Evolutionary conservation across 169 alveolate species (phyloP).

Genomic region (Besnoitia besnoiti): DNA sequence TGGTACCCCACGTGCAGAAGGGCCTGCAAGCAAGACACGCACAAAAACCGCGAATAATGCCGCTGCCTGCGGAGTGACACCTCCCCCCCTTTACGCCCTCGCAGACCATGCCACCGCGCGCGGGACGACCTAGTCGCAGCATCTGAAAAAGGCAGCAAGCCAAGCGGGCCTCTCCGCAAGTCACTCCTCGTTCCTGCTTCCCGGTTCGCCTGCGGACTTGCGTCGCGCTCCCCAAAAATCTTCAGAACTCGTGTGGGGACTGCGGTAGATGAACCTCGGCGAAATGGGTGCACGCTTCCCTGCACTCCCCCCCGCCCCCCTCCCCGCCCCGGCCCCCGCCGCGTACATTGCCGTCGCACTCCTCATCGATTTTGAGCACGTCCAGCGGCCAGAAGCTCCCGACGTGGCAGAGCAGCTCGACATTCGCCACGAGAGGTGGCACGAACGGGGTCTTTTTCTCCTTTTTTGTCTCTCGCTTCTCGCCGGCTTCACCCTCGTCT

Average conservation of each 20-base stretch:
- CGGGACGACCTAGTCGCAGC: not conserved
- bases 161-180: too few relatives aligned
- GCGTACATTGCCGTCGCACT: conserved; percentile 39
- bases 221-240: too few relatives aligned
- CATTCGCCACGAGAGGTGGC: not conserved
- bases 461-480: not conserved
- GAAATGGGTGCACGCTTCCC: too few relatives aligned
- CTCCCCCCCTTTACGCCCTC: too few relatives aligned
- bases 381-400: conserved; percentile 59
- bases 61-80: too few relatives aligned
- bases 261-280: too few relatives aligned
- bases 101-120: too few relatives aligned
- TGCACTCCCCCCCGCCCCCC: too few relatives aligned
- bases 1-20: conserved; percentile 54
- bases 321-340: too few relatives aligned
- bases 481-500: not conserved
- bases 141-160: not conserved
- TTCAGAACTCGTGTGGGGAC: too few relatives aligned
- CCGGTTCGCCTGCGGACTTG: too few relatives aligned
- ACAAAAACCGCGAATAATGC: not conserved
- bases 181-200: too few relatives aligned
- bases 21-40: conserved; percentile 31
- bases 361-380: conserved; percentile 41
- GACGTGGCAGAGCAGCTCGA: conserved; percentile 4
- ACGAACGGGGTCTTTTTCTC: not conserved